Percentiles rank a stretch among this genome's conserved stretches.
These are phyloP conservation scores for Alloteropsis angusta DNA, from an alignment of 202 grass and related monocot genomes.

Conservation along the genomic window DNA sequence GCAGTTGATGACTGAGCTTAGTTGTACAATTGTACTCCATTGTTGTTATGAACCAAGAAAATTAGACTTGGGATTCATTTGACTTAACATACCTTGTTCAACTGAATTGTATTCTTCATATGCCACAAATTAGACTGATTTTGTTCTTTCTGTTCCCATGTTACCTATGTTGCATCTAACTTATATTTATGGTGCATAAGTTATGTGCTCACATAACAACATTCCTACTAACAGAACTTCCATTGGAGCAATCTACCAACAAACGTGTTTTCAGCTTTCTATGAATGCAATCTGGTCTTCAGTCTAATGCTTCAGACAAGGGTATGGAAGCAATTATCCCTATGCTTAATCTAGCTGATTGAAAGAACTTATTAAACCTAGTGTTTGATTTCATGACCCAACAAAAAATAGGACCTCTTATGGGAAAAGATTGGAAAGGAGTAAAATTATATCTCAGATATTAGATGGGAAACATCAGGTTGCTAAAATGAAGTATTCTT, in stretches of 20 bases:
- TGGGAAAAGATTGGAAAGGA: neutral
- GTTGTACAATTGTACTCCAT: neutral
- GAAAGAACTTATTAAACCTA: neutral
- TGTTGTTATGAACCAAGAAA: neutral
- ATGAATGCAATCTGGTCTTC: neutral
- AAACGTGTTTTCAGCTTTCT: neutral
- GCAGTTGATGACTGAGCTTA: neutral
- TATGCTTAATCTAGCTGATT: neutral
- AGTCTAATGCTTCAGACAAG: neutral
- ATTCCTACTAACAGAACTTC: neutral
- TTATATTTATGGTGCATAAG: neutral
- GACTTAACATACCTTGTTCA: constrained; percentile 12
- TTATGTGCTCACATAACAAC: neutral
- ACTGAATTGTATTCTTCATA: neutral
- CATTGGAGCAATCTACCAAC: neutral
- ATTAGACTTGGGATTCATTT: neutral
- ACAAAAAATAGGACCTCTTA: neutral
- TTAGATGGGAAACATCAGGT: neutral
- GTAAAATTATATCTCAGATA: neutral
- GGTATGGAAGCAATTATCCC: neutral
- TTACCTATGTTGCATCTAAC: neutral
- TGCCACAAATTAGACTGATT: neutral
- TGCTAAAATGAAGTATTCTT: neutral
- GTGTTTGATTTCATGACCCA: neutral
- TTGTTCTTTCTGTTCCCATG: neutral